Base-by-base conservation (phyloP, 257 asterid genomes). In the Lantana camara region DNA sequence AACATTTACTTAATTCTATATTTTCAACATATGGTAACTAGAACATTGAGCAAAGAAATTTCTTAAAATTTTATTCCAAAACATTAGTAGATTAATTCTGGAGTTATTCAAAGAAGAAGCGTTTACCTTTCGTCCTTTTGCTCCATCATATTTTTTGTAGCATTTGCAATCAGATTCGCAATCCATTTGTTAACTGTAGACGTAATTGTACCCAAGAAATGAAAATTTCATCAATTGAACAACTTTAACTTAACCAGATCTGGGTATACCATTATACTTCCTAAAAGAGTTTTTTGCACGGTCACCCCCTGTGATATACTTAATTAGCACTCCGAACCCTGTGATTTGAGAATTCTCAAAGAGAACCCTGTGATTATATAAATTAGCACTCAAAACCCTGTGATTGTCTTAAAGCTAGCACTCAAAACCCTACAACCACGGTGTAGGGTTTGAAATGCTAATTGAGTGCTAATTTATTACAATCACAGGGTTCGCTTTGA, bases 81-180 rank as follows among this genome's bases (percentile, higher is more conserved):
- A 50, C 21, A 13, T 51, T 63, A 34, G 29, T 12, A 34, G 48
- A 40, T 50, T 24, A 37, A 46, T 19, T n/a, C 15, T 9, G 19
- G 48, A 48, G 46, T 27, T 17, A 19, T 24, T 11, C 19, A 67
- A 52, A 44, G 22, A 35, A 52, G 29, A 42, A 15, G 44, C 42
- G 56, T 54, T 53, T 65, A 90, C 98, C 98, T 81, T 73, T 93
- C 97, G 75, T 93, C 99, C 82, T 93, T 93, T 66, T 90, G 96
- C 79, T 93, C 95, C 99, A 93, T 93, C 99, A 93, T 87, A 52
- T 48, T 82, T 70, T 75, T 77, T 21, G 99, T 93, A 46, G 97
- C 99, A 64, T 73, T 78, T 61, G 97, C 96, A 52, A 93, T 93
- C 78, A 85, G 67, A 75, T 90, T 75, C 1, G 99, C 99, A n/a